Percentiles rank a stretch among this genome's conserved stretches.
Conservation (phyloP, 768 basidiomycete species). For the Rhizopogon salebrosus region DNA sequence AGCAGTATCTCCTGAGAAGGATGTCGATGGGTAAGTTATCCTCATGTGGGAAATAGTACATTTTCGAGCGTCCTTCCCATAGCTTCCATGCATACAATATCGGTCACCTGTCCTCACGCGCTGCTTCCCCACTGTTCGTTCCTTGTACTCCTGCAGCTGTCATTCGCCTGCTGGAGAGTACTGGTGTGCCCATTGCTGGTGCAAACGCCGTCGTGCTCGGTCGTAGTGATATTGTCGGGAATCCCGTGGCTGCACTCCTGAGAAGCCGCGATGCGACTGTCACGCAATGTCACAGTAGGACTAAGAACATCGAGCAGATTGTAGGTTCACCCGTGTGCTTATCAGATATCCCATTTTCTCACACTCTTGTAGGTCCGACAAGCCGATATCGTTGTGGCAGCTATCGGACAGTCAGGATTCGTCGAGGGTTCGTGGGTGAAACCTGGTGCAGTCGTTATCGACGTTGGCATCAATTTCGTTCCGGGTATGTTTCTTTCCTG, state of each 20-base stretch:
- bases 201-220: conserved; percentile 89
- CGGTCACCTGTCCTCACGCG: conserved; percentile 87
- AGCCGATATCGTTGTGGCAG: conserved; percentile 92
- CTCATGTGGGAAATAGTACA: conserved; percentile 7
- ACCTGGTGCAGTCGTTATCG: conserved; percentile 91
- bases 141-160: conserved; percentile 96
- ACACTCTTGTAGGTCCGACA: conserved; percentile 53
- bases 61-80: conserved; percentile 1
- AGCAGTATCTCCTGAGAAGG: conserved; percentile 88
- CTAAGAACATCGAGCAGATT: conserved; percentile 73
- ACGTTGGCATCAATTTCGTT: conserved; percentile 96
- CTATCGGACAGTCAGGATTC: conserved; percentile 90
- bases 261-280: conserved; percentile 91
- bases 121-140: conserved; percentile 81
- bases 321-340: conserved; percentile 39
- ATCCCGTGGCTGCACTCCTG: conserved; percentile 88
- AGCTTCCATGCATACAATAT: conserved; percentile 99
- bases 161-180: conserved; percentile 83
- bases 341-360: conserved; percentile 4
- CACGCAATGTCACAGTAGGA: conserved; percentile 94
- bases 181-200: conserved; percentile 73
- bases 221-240: conserved; percentile 96
- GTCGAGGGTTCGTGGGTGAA: conserved; percentile 95
- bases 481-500: conserved; percentile 49
- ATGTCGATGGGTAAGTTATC: conserved; percentile 82